Conservation (phyloP, 1,284 basidiomycete species). For the Cutaneotrichosporon mucoides region DNA sequence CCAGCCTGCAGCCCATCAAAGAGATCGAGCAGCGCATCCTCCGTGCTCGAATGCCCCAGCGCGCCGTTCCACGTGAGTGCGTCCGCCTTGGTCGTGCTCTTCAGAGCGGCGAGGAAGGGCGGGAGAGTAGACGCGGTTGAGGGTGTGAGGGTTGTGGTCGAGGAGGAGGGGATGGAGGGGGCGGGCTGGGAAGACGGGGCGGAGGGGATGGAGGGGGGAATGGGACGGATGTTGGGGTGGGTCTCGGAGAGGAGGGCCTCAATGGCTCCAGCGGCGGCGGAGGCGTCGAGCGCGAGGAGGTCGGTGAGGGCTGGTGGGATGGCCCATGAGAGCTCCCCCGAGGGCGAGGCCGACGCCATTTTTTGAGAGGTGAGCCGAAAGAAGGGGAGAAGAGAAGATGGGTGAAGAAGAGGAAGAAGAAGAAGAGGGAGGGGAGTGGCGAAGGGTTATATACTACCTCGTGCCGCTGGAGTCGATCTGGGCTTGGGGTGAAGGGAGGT, state of each 20-base stretch:
- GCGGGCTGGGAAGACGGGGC: neutral
- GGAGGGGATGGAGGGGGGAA: neutral
- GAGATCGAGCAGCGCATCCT: constrained; percentile 25
- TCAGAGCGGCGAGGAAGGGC: constrained; percentile 24
- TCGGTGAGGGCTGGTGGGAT: constrained; percentile 14
- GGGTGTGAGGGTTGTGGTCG: too few species aligned
- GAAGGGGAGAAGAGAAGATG: too few species aligned
- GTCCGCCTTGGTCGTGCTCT: constrained; percentile 13
- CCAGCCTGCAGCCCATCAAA: constrained; percentile 27
- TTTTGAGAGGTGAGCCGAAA: neutral
- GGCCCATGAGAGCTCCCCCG: neutral
- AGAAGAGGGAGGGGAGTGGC: too few species aligned
- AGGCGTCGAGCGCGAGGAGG: constrained; percentile 7
- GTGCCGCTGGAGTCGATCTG: too few species aligned
- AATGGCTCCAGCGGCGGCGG: neutral
- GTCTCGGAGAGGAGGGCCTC: constrained; percentile 4
- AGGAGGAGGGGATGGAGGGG: neutral
- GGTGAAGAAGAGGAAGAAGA: too few species aligned
- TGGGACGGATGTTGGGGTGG: neutral
- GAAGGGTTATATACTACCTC: too few species aligned
- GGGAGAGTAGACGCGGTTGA: neutral
- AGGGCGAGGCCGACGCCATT: neutral
- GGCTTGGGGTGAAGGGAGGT: too few species aligned
- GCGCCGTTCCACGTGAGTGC: constrained; percentile 26
- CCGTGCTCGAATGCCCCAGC: constrained; percentile 14